These are phyloP conservation scores for Linnemannia hyalina DNA, from an alignment of 192 early-diverging fungal species.

Conservation along the genomic window DNA sequence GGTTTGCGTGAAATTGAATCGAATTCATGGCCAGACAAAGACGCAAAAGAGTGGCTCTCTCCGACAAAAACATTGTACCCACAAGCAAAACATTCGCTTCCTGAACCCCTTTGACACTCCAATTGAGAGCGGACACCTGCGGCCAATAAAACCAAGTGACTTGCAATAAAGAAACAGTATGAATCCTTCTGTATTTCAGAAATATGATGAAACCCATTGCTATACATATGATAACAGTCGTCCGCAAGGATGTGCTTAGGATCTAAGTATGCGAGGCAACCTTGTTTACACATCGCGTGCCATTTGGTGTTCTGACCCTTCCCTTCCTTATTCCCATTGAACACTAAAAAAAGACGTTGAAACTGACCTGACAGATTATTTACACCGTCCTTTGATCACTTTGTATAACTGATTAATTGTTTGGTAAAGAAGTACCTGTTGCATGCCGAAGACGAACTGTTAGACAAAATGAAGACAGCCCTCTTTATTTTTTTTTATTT, in stretches of 20 bases:
- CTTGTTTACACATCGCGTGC: slow-evolving; percentile 53
- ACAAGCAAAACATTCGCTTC: background rate
- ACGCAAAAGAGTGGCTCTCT: background rate
- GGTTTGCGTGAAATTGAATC: background rate
- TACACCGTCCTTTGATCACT: background rate
- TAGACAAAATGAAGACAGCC: background rate
- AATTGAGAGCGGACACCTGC: no score
- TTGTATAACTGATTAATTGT: no score
- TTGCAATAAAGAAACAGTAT: background rate
- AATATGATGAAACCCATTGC: slow-evolving; percentile 44
- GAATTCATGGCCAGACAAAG: background rate
- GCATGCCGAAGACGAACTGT: no score
- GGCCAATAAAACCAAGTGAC: slow-evolving; percentile 6
- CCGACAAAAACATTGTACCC: background rate
- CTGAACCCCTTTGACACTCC: background rate
- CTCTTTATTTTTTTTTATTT: background rate
- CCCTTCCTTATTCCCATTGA: background rate
- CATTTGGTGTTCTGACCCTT: slow-evolving; percentile 50
- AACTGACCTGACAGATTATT: background rate
- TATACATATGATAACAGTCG: slow-evolving; percentile 47
- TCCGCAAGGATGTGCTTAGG: slow-evolving; percentile 36
- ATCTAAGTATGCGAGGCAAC: slow-evolving; percentile 51
- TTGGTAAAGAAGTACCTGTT: no score
- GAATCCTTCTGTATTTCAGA: slow-evolving; percentile 48
- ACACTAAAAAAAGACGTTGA: background rate